A percentile compares a stretch with the other conserved stretches of the same genome.
These are phyloP conservation scores for Cairneyella variabilis DNA, from an alignment of 495 filamentous ascomycete species.

Conservation along the genomic window DNA sequence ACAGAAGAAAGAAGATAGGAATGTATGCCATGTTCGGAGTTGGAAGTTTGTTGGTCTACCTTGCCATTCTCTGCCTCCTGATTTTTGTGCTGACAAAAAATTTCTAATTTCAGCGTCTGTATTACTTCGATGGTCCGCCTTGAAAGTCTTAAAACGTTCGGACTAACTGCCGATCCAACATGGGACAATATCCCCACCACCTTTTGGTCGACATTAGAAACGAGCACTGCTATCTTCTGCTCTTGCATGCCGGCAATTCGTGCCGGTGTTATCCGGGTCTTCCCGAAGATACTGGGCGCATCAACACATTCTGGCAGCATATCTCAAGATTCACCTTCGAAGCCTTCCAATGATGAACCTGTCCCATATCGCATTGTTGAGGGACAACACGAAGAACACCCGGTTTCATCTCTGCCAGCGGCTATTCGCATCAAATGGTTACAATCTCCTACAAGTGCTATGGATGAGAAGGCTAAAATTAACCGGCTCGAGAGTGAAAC, in stretches of 20 bases:
- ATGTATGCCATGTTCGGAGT: constrained; percentile 2
- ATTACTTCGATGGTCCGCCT: constrained; percentile 42
- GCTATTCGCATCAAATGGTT: background rate
- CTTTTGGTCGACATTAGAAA: background rate
- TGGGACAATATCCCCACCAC: constrained; percentile 27
- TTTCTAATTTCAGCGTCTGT: constrained; percentile 34
- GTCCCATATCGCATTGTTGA: background rate
- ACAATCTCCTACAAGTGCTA: background rate
- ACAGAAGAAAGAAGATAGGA: constrained; percentile 42
- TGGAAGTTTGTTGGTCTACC: background rate
- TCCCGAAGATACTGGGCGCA: background rate
- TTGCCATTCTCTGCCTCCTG: background rate
- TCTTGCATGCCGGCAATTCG: constrained; percentile 10
- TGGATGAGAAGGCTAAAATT: background rate
- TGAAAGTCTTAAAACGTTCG: constrained; percentile 33
- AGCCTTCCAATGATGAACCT: background rate
- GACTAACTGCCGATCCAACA: constrained; percentile 39
- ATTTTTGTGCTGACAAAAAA: background rate
- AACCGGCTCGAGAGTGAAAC: background rate
- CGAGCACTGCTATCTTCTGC: background rate
- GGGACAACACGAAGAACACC: background rate
- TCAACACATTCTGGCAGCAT: background rate
- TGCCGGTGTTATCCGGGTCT: background rate
- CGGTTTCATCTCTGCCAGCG: background rate
- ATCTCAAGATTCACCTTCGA: background rate